Evolutionary conservation across 1,284 basidiomycete species (phyloP).

Genomic region (Leccinum pachyderme): DNA sequence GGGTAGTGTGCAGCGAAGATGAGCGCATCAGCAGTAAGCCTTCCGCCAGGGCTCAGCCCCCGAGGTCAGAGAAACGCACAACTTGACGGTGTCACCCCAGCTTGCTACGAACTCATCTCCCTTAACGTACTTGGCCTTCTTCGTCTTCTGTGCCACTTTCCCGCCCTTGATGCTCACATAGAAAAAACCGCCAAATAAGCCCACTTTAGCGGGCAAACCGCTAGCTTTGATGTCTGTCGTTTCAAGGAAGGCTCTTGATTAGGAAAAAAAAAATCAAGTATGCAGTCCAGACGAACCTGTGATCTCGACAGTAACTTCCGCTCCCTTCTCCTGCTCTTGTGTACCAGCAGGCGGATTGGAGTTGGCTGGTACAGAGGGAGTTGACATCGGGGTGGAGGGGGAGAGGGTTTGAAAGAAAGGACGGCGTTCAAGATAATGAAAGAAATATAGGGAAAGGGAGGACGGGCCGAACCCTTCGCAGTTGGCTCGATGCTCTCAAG

Average conservation of each 20-base stretch:
- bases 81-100: slow-evolving; percentile 26
- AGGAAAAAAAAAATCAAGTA: background rate
- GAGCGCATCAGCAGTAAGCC: slow-evolving; percentile 1
- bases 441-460: background rate
- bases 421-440: background rate
- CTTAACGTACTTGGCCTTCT: slow-evolving; percentile 23
- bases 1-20: background rate
- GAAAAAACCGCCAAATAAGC: slow-evolving; percentile 28
- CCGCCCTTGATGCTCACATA: slow-evolving; percentile 31
- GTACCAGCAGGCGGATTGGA: background rate
- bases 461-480: background rate
- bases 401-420: background rate
- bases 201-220: slow-evolving; percentile 32
- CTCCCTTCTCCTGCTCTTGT: slow-evolving; percentile 5
- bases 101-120: slow-evolving; percentile 30
- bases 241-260: background rate
- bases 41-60: background rate
- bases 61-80: slow-evolving; percentile 19
- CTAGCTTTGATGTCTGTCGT: slow-evolving; percentile 32
- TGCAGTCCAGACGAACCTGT: slow-evolving; percentile 14
- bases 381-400: slow-evolving; percentile 13
- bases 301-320: slow-evolving; percentile 29
- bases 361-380: slow-evolving; percentile 5
- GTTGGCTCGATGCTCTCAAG: background rate
- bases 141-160: slow-evolving; percentile 27